Evolutionary conservation across 768 basidiomycete species (phyloP), one percentile per base, ranked within the genome.

Genomic region (Macrolepiota albuminosa): DNA sequence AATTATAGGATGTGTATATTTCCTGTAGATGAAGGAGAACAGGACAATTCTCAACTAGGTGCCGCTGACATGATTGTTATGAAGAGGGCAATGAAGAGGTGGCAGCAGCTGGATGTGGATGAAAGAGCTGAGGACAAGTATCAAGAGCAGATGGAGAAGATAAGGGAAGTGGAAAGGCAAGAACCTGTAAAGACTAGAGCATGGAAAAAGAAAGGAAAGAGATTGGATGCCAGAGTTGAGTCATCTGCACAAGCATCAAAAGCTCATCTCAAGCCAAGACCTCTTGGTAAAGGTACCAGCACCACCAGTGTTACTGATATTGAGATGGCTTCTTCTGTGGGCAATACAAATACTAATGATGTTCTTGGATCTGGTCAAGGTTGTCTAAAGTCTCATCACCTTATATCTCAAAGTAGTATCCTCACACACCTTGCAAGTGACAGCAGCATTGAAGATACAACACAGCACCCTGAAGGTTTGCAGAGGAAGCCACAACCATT

Each of bases 1-100:
- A 82, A 83, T 39, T 97, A 93, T 68, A 95, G 95, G 0, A 86
- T 87, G 8, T 86, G 88, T 6, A 89, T 91, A 86, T 95, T 93
- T 70, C 90, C 91, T 0, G 87, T 85, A 45, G 82, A 81, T 45
- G 21, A 21, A 21, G 21, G 21, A 21, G 21, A 21, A 21, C 21
- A 21, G 21, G 21, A 21, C 21, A 1, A 21, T 21, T 21, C 21
- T 21, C 21, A 21, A 21, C 21, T 21, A 21, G 21, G 21, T 21
- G 21, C 21, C 21, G 21, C 21, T 21, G 21, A 21, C 21, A 21
- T 21, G 21, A 21, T 21, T 21, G 21, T 21, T 21, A 21, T 21
- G 21, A 21, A 21, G 21, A 21, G 21, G 21, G 21, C 21, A 21
- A 21, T 21, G 21, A 21, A 78, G 71, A 71, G 83, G 60, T 65